Conservation (phyloP, 1,139 yeast genomes). For the Ogataea hybrid region DNA sequence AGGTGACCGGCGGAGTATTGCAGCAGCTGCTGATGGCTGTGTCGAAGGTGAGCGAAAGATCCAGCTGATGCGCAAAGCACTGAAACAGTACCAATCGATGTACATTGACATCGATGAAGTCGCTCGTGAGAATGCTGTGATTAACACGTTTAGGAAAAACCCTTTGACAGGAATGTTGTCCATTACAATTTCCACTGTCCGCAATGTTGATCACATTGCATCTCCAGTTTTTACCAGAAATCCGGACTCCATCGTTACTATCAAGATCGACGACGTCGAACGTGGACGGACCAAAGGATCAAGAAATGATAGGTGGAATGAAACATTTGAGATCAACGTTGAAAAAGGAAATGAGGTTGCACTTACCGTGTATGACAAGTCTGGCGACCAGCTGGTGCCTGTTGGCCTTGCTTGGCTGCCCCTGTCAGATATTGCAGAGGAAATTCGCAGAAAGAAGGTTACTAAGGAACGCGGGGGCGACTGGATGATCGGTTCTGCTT, state of each 20-base stretch:
- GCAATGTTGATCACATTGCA: slow-evolving; percentile 91
- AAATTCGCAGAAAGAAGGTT: slow-evolving; percentile 84
- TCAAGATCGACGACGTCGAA: slow-evolving; percentile 86
- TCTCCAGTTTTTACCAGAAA: slow-evolving; percentile 73
- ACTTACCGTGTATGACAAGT: slow-evolving; percentile 79
- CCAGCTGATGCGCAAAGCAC: slow-evolving; percentile 75
- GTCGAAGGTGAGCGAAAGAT: slow-evolving; percentile 84
- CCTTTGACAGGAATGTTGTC: slow-evolving; percentile 80
- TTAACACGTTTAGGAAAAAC: slow-evolving; percentile 72
- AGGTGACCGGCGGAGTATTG: slow-evolving; percentile 82
- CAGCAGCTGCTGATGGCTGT: slow-evolving; percentile 87
- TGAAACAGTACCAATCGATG: slow-evolving; percentile 87
- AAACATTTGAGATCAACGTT: slow-evolving; percentile 74
- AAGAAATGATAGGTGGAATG: slow-evolving; percentile 81
- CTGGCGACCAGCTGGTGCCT: slow-evolving; percentile 65
- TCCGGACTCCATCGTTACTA: slow-evolving; percentile 74
- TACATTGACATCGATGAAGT: slow-evolving; percentile 70
- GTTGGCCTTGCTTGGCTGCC: slow-evolving; percentile 95
- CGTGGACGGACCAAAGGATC: slow-evolving; percentile 74
- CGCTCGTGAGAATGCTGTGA: slow-evolving; percentile 58
- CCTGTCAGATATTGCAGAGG: slow-evolving; percentile 89
- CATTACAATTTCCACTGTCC: slow-evolving; percentile 67
- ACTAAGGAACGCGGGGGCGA: slow-evolving; percentile 59
- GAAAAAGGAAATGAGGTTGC: slow-evolving; percentile 93
- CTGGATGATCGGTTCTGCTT: slow-evolving; percentile 81